These are phyloP conservation scores for Phytopythium vexans DNA, from an alignment of 352 stramenopile genomes.

Conservation along the genomic window DNA sequence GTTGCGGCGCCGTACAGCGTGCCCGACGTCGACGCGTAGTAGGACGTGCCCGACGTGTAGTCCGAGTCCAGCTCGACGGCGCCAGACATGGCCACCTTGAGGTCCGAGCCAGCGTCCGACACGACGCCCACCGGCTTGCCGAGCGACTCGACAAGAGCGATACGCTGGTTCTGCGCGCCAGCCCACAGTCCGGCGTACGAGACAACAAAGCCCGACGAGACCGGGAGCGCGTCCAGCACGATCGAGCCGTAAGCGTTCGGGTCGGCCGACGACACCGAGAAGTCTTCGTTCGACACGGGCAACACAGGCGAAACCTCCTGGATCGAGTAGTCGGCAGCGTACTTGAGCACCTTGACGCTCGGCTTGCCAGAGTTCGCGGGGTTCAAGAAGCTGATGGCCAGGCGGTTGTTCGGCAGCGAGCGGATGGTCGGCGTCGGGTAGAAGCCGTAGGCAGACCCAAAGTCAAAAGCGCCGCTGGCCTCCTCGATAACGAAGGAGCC, in stretches of 20 bases:
- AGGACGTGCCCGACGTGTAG: constrained; percentile 44
- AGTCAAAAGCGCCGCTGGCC: constrained; percentile 61
- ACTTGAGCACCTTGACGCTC: constrained; percentile 74
- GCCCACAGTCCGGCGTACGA: constrained; percentile 59
- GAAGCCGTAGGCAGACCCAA: constrained; percentile 59
- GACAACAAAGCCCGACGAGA: constrained; percentile 49
- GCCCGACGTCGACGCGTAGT: constrained; percentile 70
- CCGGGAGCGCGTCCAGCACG: constrained; percentile 53
- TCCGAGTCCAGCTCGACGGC: constrained; percentile 40
- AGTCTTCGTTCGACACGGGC: constrained; percentile 71
- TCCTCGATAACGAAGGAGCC: constrained; percentile 63
- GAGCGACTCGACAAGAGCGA: constrained; percentile 68
- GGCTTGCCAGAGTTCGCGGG: constrained; percentile 66
- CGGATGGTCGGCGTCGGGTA: constrained; percentile 66
- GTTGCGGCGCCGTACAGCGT: constrained; percentile 48
- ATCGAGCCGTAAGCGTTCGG: constrained; percentile 47
- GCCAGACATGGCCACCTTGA: constrained; percentile 60
- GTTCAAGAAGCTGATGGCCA: constrained; percentile 76
- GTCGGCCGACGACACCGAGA: constrained; percentile 49
- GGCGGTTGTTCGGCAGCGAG: constrained; percentile 42
- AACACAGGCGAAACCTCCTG: constrained; percentile 48
- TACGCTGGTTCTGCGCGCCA: constrained; percentile 54
- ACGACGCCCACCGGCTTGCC: constrained; percentile 73
- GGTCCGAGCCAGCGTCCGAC: constrained; percentile 45
- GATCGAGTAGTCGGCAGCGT: constrained; percentile 52